Evolutionary conservation across 495 filamentous ascomycete species (phyloP).

Genomic region (Trichoderma gamsii): DNA sequence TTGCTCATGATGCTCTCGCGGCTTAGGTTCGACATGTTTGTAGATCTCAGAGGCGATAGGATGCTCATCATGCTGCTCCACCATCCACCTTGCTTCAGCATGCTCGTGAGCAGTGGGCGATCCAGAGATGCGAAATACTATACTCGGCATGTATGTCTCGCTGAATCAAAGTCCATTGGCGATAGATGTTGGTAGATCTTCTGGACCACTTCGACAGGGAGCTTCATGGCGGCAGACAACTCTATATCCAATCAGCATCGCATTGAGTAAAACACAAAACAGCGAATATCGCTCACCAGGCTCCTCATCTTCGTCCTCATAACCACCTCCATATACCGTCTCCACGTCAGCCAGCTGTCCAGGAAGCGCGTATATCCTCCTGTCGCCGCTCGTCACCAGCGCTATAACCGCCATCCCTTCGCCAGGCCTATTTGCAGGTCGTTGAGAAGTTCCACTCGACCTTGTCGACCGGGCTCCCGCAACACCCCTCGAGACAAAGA

Average conservation of each 20-base stretch:
- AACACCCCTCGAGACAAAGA: slow-evolving; percentile 12
- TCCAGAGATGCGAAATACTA: slow-evolving; percentile 65
- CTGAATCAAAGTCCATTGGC: slow-evolving; percentile 60
- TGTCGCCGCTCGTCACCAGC: slow-evolving; percentile 9
- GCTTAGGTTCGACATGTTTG: slow-evolving; percentile 21
- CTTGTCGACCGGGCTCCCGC: neutral
- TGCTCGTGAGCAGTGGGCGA: slow-evolving; percentile 41
- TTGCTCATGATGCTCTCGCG: slow-evolving; percentile 53
- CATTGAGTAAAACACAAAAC: neutral
- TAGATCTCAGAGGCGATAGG: slow-evolving; percentile 30
- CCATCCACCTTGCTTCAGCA: slow-evolving; percentile 57
- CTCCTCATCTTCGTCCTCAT: neutral
- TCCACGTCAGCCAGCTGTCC: slow-evolving; percentile 2
- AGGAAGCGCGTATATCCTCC: slow-evolving; percentile 10
- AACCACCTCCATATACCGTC: neutral
- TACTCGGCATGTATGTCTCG: slow-evolving; percentile 56
- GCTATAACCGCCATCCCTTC: neutral
- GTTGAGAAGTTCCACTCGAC: neutral
- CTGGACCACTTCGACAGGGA: slow-evolving; percentile 59
- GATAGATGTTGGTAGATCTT: slow-evolving; percentile 50
- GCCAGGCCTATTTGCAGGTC: neutral
- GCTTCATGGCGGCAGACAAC: slow-evolving; percentile 18
- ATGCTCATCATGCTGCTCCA: slow-evolving; percentile 38
- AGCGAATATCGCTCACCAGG: neutral
- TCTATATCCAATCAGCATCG: neutral